phyloP scores from a whole-genome alignment of 208 protist species.

The Trypanosoma rangeli region DNA sequence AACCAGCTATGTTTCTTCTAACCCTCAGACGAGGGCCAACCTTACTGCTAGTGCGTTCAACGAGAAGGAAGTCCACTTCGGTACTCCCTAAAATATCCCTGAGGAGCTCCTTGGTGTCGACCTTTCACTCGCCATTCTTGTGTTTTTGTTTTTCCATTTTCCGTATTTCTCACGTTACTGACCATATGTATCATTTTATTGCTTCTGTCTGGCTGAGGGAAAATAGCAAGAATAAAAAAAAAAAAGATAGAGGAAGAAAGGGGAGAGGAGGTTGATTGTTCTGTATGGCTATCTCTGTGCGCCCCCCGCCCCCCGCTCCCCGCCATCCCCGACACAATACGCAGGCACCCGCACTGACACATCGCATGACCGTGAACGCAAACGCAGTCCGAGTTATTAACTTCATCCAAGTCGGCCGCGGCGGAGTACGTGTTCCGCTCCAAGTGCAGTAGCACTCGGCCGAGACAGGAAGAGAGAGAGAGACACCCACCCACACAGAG shows the following conservation, averaged over 20 bases:
- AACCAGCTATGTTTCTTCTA: not conserved
- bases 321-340: too few relatives aligned
- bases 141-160: not conserved
- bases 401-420: not conserved
- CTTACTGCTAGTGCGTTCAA: not conserved
- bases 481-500: not conserved
- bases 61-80: not conserved
- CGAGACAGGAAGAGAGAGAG: not conserved
- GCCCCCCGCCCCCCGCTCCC: too few relatives aligned
- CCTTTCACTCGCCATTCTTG: not conserved
- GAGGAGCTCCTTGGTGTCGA: not conserved
- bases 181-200: not conserved
- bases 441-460: not conserved
- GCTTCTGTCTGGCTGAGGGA: too few relatives aligned
- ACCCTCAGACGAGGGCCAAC: not conserved
- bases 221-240: too few relatives aligned
- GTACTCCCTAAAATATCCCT: not conserved
- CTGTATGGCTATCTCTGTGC: too few relatives aligned
- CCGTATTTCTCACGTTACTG: not conserved
- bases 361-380: not conserved
- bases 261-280: too few relatives aligned
- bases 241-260: too few relatives aligned
- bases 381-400: not conserved
- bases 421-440: too few relatives aligned
- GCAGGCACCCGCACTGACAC: too few relatives aligned